These are phyloP conservation scores for Orychophragmus violaceus DNA, from an alignment of 345 rosid genomes.

Conservation along the genomic window DNA sequence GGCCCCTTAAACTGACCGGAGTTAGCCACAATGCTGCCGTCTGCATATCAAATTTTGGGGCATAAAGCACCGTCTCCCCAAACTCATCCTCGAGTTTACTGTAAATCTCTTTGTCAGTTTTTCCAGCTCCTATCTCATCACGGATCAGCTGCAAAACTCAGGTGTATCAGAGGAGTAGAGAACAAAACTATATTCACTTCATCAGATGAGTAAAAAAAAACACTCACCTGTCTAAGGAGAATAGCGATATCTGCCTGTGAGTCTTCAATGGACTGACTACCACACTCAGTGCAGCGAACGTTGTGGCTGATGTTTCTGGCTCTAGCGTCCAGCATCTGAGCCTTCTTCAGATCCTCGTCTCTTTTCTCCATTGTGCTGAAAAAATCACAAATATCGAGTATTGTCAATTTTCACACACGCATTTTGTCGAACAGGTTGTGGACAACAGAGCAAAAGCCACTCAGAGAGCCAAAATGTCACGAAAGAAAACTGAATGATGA, in stretches of 20 bases:
- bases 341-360: constrained; percentile 56
- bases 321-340: constrained; percentile 65
- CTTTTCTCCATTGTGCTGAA: constrained; percentile 47
- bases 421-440: constrained; percentile 41
- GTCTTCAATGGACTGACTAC: constrained; percentile 97
- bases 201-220: constrained; percentile 9
- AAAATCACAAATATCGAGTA: not conserved
- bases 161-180: not conserved
- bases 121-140: constrained; percentile 79
- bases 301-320: constrained; percentile 93
- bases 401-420: constrained; percentile 16
- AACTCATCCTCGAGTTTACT: constrained; percentile 86
- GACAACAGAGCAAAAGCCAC: not conserved
- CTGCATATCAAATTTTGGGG: constrained; percentile 89
- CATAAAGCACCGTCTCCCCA: constrained; percentile 93
- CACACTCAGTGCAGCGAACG: constrained; percentile 95
- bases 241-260: constrained; percentile 96
- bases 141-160: constrained; percentile 68
- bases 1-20: constrained; percentile 51
- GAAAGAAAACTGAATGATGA: not conserved
- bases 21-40: constrained; percentile 92
- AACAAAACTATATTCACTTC: not conserved
- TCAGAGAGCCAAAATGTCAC: not conserved
- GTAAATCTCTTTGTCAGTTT: constrained; percentile 83
- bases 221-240: constrained; percentile 73